Conservation (phyloP, 306 rosid species). For the Cucumis melo region DNA sequence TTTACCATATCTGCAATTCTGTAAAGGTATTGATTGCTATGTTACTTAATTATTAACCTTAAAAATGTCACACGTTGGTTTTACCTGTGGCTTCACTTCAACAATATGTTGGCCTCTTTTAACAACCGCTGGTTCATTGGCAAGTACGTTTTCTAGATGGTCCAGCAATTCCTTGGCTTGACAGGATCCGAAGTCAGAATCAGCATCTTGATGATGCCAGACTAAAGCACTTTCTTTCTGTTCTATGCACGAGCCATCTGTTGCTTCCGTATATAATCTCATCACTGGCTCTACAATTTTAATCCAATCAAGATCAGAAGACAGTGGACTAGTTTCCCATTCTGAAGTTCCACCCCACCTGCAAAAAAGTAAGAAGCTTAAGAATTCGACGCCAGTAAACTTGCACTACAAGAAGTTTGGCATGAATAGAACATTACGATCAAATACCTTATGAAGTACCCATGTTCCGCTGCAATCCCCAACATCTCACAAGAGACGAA, state of each 20-base stretch:
- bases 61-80: too few species aligned
- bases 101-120: constrained; percentile 13
- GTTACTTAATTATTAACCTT: too few species aligned
- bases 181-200: constrained; percentile 16
- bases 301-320: constrained; percentile 17
- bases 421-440: not conserved
- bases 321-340: constrained; percentile 7
- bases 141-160: constrained; percentile 14
- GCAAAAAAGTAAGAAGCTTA: not conserved
- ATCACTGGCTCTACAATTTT: constrained; percentile 13
- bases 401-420: not conserved
- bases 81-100: constrained; percentile 16
- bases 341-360: constrained; percentile 16
- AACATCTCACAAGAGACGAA: constrained; percentile 12
- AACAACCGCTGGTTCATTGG: constrained; percentile 13
- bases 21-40: too few species aligned
- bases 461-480: constrained; percentile 17
- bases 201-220: constrained; percentile 16
- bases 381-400: not conserved
- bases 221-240: constrained; percentile 15
- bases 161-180: constrained; percentile 15
- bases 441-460: constrained; percentile 10
- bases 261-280: constrained; percentile 8
- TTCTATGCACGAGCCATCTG: constrained; percentile 15
- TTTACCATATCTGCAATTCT: too few species aligned